Base-by-base conservation (phyloP, 139 green algal species). In the Closterium sp. region DNA sequence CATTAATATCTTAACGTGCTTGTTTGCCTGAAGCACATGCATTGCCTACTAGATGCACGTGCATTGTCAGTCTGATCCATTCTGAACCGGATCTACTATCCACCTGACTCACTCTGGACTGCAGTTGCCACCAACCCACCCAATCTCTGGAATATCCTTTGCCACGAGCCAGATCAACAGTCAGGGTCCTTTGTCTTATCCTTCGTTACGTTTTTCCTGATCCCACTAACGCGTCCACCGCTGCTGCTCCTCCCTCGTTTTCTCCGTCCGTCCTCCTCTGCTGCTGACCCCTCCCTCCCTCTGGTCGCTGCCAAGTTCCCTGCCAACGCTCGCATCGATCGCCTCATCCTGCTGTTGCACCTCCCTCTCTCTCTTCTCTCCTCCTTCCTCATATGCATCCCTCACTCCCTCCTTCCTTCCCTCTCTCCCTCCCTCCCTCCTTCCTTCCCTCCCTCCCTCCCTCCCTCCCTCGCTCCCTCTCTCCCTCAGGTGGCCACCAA, bases 231-330 rank as follows among this genome's bases (percentile, higher is more conserved):
- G 25, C 87, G 6, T 35, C 21, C 32, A 85, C 28, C 1, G n/a
- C n/a, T 32, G 5, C 7, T 34, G 2, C 19, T 12, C 36, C 36
- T 55, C 38, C 38, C 38, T 66, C 38, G 12, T 10, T 10, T 1
- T 66, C 38, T 66, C 19, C 38, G 9, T 12, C 38, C 6, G 36
- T 55, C 36, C 36, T 55, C 21, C 38, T 66, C 21, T 66, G 16
- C 8, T 21, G 38, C 10, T 66, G 38, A 4, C 6, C 66, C 8
- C 66, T 88, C 64, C 89, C 55, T 21, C 36, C 25, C 32, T n/a
- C 90, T 93, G 90, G 30, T 64, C 4, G 91, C 89, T 28, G 87
- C 89, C 32, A 94, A 93, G 88, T 94, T 66, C 87, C 91, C 91
- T 89, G 88, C 91, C 33, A 94, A 94, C 28, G 91, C 91, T 5